Conservation (phyloP, 2,329 filamentous ascomycete genomes). For the Colletotrichum sp. region DNA sequence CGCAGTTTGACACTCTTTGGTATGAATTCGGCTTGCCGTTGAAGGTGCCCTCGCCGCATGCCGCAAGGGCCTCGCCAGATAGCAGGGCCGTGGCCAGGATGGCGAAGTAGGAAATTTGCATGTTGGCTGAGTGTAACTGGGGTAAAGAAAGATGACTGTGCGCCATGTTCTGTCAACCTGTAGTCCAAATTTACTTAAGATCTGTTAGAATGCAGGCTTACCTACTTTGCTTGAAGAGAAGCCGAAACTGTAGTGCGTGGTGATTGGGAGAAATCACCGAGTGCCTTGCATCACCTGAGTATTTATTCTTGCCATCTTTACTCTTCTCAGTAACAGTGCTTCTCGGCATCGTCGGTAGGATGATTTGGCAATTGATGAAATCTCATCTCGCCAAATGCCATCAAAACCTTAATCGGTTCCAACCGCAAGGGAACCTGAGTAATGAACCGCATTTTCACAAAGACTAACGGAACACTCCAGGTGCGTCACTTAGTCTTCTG, state of each 20-base stretch:
- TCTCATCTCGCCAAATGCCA: background rate
- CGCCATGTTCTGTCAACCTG: fast-evolving
- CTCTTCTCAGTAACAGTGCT: background rate
- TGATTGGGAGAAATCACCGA: fast-evolving
- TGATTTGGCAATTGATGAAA: background rate
- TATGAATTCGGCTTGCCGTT: background rate
- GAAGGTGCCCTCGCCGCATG: background rate
- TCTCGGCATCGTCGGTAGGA: background rate
- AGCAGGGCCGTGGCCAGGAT: background rate
- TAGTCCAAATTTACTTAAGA: fast-evolving
- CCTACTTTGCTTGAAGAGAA: background rate
- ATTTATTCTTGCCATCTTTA: background rate
- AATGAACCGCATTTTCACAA: background rate
- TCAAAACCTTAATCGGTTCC: background rate
- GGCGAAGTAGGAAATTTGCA: background rate
- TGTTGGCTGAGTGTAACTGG: background rate
- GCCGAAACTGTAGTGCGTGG: background rate
- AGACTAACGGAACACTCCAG: background rate
- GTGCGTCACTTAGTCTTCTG: background rate
- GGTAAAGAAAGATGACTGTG: fast-evolving
- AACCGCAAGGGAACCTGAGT: background rate
- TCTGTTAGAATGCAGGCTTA: background rate
- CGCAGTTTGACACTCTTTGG: background rate
- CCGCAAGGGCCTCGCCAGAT: background rate
- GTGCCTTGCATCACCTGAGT: background rate